phyloP scores from a whole-genome alignment of 495 filamentous ascomycete genomes.

The Xylaria nigripes region DNA sequence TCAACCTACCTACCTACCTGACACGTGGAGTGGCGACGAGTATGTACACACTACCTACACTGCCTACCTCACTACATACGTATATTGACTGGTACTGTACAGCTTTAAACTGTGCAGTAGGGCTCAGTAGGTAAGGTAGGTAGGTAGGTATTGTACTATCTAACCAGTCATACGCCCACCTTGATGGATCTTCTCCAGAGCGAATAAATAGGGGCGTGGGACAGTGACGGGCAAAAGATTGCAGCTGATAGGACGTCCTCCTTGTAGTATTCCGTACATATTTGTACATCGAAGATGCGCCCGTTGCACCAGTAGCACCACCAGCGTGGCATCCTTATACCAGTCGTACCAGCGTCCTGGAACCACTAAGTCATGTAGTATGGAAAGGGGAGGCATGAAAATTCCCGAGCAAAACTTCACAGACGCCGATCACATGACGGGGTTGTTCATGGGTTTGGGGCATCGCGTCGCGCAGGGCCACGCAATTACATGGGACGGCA shows the following conservation, averaged over 20 bases:
- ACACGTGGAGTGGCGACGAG: not conserved
- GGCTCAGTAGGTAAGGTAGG: not conserved
- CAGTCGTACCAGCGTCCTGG: not conserved
- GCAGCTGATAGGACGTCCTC: conserved; percentile 3
- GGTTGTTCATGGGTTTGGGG: no score
- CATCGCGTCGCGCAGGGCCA: no score
- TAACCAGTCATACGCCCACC: not conserved
- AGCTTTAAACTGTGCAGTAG: not conserved
- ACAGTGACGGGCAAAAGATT: conserved; percentile 6
- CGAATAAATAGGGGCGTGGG: conserved; percentile 1
- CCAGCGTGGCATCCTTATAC: not conserved
- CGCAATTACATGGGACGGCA: no score
- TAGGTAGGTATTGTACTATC: not conserved
- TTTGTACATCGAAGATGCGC: not conserved
- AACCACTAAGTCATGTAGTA: not conserved
- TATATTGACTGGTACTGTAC: no score
- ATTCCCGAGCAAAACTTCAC: not conserved
- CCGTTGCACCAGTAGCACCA: not conserved
- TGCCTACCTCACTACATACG: no score
- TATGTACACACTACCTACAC: no score
- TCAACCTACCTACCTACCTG: not conserved
- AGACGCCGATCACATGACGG: not conserved
- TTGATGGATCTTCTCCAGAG: conserved; percentile 8
- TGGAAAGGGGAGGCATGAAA: not conserved
- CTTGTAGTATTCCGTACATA: not conserved